Conservation (phyloP, 345 rosid species). For the Brassica nigra region DNA sequence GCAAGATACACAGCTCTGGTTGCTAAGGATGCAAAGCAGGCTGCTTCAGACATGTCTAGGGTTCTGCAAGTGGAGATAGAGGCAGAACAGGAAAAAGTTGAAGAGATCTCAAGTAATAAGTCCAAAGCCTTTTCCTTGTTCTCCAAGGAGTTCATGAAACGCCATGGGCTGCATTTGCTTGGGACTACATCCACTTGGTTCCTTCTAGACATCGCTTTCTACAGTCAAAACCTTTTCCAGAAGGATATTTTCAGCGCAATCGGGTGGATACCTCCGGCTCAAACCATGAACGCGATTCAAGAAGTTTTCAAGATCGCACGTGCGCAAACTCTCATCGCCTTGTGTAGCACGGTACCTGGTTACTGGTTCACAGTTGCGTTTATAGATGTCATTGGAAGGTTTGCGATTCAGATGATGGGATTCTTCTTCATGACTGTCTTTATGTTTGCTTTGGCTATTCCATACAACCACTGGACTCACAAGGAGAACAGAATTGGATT, state of each 20-base stretch:
- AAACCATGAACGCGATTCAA: slow-evolving; percentile 36
- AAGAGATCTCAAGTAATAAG: slow-evolving; percentile 19
- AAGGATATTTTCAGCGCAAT: slow-evolving; percentile 51
- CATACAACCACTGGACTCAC: slow-evolving; percentile 67
- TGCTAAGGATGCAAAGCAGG: slow-evolving; percentile 40
- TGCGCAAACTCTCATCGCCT: slow-evolving; percentile 55
- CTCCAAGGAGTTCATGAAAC: slow-evolving; percentile 57
- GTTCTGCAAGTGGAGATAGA: slow-evolving; percentile 43
- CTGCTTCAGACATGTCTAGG: slow-evolving; percentile 42
- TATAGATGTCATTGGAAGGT: slow-evolving; percentile 69
- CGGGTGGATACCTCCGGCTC: slow-evolving; percentile 18
- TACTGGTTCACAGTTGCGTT: slow-evolving; percentile 65
- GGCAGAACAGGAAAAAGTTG: slow-evolving; percentile 26
- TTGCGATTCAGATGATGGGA: slow-evolving; percentile 63
- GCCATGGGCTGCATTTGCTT: slow-evolving; percentile 69
- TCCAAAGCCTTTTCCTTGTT: slow-evolving; percentile 42
- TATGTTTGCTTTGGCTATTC: slow-evolving; percentile 54
- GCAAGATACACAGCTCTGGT: slow-evolving; percentile 48
- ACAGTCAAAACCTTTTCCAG: slow-evolving; percentile 66
- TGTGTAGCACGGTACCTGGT: slow-evolving; percentile 68
- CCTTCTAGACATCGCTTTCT: slow-evolving; percentile 66
- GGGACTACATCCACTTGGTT: slow-evolving; percentile 62
- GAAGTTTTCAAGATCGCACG: slow-evolving; percentile 53
- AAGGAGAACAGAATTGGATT: slow-evolving; percentile 72
- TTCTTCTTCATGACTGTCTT: slow-evolving; percentile 65